phyloP scores from a whole-genome alignment of 768 basidiomycete species.

The Kwoniella dejecticola region DNA sequence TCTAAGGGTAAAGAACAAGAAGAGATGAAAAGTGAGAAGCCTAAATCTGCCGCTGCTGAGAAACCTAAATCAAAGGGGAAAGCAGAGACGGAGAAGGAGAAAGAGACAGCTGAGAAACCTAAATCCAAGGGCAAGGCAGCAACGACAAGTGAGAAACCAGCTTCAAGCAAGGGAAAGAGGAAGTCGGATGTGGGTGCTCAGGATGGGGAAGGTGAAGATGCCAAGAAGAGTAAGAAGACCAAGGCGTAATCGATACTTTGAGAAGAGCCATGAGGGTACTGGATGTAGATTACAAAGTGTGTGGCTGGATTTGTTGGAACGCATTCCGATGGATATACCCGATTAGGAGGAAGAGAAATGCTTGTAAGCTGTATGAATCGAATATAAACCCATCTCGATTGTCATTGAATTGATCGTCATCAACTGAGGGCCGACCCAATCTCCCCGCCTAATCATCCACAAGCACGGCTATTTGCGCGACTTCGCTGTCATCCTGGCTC shows the following conservation, averaged over 20 bases:
- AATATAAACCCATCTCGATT: too few relatives aligned
- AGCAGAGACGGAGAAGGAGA: constrained; percentile 16
- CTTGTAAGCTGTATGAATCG: too few relatives aligned
- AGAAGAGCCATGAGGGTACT: too few relatives aligned
- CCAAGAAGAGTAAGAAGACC: constrained; percentile 25
- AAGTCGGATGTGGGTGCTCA: constrained; percentile 13
- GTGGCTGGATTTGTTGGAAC: too few relatives aligned
- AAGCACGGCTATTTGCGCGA: too few relatives aligned
- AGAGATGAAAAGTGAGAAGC: constrained; percentile 4
- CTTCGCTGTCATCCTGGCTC: too few relatives aligned
- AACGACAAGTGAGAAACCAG: neutral
- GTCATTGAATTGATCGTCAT: too few relatives aligned
- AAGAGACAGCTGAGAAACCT: constrained; percentile 24
- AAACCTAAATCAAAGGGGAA: constrained; percentile 23
- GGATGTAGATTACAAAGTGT: too few relatives aligned
- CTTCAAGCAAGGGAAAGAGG: constrained; percentile 20
- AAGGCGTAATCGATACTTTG: constrained; percentile 14
- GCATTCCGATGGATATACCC: neutral
- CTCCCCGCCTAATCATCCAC: too few relatives aligned
- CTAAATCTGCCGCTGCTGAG: constrained; percentile 9
- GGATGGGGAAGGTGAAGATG: constrained; percentile 25
- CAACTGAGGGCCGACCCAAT: too few relatives aligned
- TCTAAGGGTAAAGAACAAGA: constrained; percentile 16
- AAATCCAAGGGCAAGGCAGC: constrained; percentile 15
- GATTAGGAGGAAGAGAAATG: too few relatives aligned